A percentile compares a stretch with the other conserved stretches of the same genome.
phyloP scores from a whole-genome alignment of 2,329 filamentous ascomycete genomes.

The Fusarium tjaetaba region DNA sequence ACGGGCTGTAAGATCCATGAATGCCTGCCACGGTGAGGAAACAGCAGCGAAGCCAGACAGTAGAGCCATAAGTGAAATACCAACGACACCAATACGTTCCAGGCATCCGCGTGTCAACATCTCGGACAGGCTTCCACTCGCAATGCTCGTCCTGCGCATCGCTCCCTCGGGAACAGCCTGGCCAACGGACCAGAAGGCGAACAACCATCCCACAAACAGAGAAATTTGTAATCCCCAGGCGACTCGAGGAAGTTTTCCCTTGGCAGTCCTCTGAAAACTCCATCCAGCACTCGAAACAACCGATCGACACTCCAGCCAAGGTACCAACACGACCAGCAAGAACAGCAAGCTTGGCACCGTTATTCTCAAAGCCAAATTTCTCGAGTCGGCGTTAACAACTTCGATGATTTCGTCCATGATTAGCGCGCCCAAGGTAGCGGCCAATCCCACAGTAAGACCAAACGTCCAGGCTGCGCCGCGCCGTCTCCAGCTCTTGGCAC shows the following conservation, averaged over 20 bases:
- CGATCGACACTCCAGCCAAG: conserved; percentile 80
- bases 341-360: conserved; percentile 78
- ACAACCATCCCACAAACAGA: conserved; percentile 75
- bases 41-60: conserved; percentile 92
- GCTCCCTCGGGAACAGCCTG: conserved; percentile 63
- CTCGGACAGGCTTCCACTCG: conserved; percentile 48
- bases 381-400: conserved; percentile 72
- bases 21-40: conserved; percentile 85
- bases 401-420: conserved; percentile 87
- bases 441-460: conserved; percentile 79
- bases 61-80: conserved; percentile 85
- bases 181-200: conserved; percentile 80
- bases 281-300: conserved; percentile 67
- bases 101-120: conserved; percentile 64
- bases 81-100: conserved; percentile 82
- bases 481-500: conserved; percentile 60
- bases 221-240: conserved; percentile 72
- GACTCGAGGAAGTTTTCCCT: conserved; percentile 64
- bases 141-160: conserved; percentile 37
- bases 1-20: conserved; percentile 67
- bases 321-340: conserved; percentile 78
- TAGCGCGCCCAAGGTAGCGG: conserved; percentile 80
- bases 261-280: conserved; percentile 67
- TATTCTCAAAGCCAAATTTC: conserved; percentile 72
- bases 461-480: conserved; percentile 72